Base-by-base conservation (phyloP, 345 rosid species). In the Boechera retrofracta region DNA sequence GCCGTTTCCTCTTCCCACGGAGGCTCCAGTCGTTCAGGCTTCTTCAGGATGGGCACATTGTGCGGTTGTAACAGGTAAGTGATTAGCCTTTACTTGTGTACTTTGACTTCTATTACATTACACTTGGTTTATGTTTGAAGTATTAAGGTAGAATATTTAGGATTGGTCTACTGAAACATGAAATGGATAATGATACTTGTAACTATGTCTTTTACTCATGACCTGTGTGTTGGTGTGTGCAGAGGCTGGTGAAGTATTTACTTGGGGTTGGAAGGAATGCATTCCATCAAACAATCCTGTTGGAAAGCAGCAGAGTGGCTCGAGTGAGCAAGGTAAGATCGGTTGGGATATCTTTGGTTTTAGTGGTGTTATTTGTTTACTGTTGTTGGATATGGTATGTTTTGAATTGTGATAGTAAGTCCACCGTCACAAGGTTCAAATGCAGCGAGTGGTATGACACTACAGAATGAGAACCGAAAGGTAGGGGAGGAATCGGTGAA, bases 261-360 rank as follows among this genome's bases (percentile, higher is more conserved):
- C 97, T 15, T 93, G 97, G 98, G 98, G 97, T n/a, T 93, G 98
- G 98, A 93, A 86, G 72, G 97, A 93, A 69, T 91, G 98, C 67
- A 86, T 91, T 41, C 98, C 95, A 52, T 85, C 84, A 13, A 88
- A 85, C 77, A 88, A 88, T 49, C 42, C 32, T 54, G 24, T 51
- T 60, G 82, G 76, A 10, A 88, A 85, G 76, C 89, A 83, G 60
- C 88, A 83, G 68, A 80, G 72, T 75, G 54, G 68, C 47, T 60
- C 56, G 6, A 71, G 60, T 55, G 95, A 86, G 75, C 84, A 85
- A 88, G 92, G 93, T 88, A 71, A 71, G 44, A 15, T 48, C 7
- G 8, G 8, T 41, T 75, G 10, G 41, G 67, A 59, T 44, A 39
- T 47, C 38, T 18, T 54, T 47, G 33, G 45, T 44, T 74, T 47